A percentile compares a stretch with the other conserved stretches of the same genome.
phyloP scores from a whole-genome alignment of 176 grass and related monocot species.

The Puya raimondii region DNA sequence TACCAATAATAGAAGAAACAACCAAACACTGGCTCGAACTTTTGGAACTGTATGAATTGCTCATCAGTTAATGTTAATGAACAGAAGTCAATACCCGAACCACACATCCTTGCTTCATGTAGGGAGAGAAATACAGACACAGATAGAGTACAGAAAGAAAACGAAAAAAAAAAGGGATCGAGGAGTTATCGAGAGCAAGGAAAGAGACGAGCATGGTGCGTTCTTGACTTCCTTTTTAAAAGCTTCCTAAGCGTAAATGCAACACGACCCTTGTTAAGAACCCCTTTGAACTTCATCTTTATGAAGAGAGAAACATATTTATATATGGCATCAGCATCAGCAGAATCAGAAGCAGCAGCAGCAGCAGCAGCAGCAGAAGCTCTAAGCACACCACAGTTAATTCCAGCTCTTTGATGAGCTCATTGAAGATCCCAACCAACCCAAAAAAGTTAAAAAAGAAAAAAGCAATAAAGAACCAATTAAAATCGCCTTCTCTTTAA shows the following conservation, averaged over 20 bases:
- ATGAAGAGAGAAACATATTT: constrained; percentile 8
- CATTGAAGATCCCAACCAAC: constrained; percentile 21
- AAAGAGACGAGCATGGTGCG: constrained; percentile 83
- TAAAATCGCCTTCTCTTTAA: not conserved
- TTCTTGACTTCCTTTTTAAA: constrained; percentile 93
- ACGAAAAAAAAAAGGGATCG: not conserved
- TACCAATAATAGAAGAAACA: not conserved
- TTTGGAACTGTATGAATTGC: constrained; percentile 5
- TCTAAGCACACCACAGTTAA: not conserved
- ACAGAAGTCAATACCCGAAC: constrained; percentile 93
- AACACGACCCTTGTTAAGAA: constrained; percentile 28
- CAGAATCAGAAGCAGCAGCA: constrained; percentile 16
- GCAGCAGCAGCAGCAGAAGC: not conserved
- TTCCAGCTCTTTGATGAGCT: constrained; percentile 3
- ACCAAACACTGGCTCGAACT: not conserved
- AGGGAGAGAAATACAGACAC: not conserved
- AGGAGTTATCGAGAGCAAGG: constrained; percentile 37
- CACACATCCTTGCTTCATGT: constrained; percentile 61
- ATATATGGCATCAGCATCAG: constrained; percentile 28
- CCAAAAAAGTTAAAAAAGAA: not conserved
- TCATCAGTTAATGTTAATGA: constrained; percentile 10
- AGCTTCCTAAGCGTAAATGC: constrained; percentile 29
- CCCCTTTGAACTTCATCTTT: constrained; percentile 26
- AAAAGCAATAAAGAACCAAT: not conserved
- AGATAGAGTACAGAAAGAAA: too few species aligned